Base-by-base conservation (phyloP, 139 green algal genomes). In the Chlamydomonas schloesseri region DNA sequence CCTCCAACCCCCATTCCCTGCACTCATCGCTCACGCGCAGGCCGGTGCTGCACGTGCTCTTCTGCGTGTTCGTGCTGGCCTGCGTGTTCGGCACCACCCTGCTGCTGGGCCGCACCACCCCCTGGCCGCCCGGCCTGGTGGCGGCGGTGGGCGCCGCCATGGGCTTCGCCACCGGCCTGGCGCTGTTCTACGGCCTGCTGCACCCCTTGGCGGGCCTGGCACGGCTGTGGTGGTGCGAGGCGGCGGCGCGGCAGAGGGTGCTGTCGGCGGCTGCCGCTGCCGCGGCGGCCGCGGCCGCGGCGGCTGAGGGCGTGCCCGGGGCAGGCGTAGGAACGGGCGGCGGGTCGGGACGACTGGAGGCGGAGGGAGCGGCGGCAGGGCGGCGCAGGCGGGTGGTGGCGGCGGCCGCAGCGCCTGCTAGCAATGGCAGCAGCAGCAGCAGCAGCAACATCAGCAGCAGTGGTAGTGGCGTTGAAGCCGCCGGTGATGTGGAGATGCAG, bases 111-210 rank as follows among this genome's bases (percentile, higher is more conserved):
- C 42, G 65, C 42, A 67, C 42, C 28, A 3, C 64, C 78, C 46
- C 15, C 78, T 84, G 78, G 78, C 2, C n/a, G 29, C 64, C 78
- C 17, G 11, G 29, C 8, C 28, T 65, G 26, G 64, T 84, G 78
- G 78, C 64, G 26, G 28, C n/a, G 4, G n/a, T 74, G 64, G 78
- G 78, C 18, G 53, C 78, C 26, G 37, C 26, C 18, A n/a, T 84
- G 78, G 78, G 78, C 64, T 84, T 84, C 78, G 18, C 57, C 15
- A 42, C 78, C 1, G 78, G 78, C 10, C 9, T 0, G 29, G 50
- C 42, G 17, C n/a, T 84, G 29, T 84, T 84, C 78, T 84, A 84
- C 78, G 78, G 78, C 18, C 18, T 84, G 26, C n/a, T 84, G 11
- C 34, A 75, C 42, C 78, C 78, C 1, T 46, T 74, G 46, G 28